Evolutionary conservation across 2,329 filamentous ascomycete genomes (phyloP), one percentile per base, ranked within the genome.

Genomic region (Dichotomopilus funicola): DNA sequence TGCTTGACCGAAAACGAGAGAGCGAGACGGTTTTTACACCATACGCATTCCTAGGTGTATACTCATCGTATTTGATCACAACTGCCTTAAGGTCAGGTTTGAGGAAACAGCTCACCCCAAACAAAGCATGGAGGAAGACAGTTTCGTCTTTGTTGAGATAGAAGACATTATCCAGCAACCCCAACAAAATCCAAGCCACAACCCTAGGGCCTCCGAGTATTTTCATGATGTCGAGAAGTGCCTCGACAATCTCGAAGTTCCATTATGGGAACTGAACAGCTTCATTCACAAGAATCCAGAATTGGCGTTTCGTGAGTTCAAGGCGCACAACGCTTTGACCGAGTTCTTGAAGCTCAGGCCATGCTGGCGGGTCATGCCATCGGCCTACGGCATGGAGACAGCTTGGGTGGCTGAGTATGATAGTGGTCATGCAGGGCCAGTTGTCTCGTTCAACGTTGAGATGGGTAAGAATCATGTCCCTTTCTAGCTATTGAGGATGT

Each of bases 321-420:
- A 54, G 41, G 42, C 53, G 12, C 53, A 54, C 35, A 7, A 45
- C 13, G 46, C 35, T n/a, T 42, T 54, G 6, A 54, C 53, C 1
- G 35, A 45, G 8, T 54, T 54, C 13, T 1, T 54, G 46, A 35
- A 27, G 46, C 11, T 44, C 35, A 19, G 5, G 41, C 34, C 3
- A 40, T 8, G 41, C 0, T 54, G 53, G 53, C 35, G 27, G 3
- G 46, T 54, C 2, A 54, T 47, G 6, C 46, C 46, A 6, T 54
- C 53, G 12, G 53, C 53, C 8, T 54, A 44, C 19, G 53, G 53
- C n/a, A 44, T 54, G 40, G 53, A 54, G 31, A 54, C 53, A 12
- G 53, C 53, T 7, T 54, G 53, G 53, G 19, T 54, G 10, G 53
- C 46, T 6, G 41, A 40, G n/a, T 50, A 45, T 40, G 53, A 54